Conservation (phyloP, 1,284 basidiomycete genomes). For the Paramarasmius palmivorus region DNA sequence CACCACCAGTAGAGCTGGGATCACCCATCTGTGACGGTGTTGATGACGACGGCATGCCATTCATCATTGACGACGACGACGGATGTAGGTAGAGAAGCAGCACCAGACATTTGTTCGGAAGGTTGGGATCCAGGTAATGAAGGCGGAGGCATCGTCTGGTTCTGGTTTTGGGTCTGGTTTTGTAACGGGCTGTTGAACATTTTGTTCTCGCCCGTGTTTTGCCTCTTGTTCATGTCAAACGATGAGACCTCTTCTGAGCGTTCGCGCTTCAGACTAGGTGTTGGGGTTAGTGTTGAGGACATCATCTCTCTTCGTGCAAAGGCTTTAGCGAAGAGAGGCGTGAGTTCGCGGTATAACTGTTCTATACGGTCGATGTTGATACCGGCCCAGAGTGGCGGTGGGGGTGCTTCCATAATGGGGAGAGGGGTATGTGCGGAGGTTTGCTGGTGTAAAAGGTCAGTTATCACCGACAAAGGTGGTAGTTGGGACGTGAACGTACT, state of each 20-base stretch:
- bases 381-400: slow-evolving; percentile 42
- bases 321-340: slow-evolving; percentile 62
- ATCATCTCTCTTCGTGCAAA: slow-evolving; percentile 46
- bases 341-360: slow-evolving; percentile 61
- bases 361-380: slow-evolving; percentile 56
- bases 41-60: slow-evolving; percentile 6
- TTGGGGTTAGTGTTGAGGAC: slow-evolving; percentile 19
- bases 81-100: no score
- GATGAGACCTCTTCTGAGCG: slow-evolving; percentile 49
- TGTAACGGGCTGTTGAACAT: slow-evolving; percentile 22
- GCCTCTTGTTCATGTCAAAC: slow-evolving; percentile 53
- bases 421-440: slow-evolving; percentile 34
- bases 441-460: slow-evolving; percentile 24
- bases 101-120: slow-evolving; percentile 15
- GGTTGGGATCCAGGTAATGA: slow-evolving; percentile 8
- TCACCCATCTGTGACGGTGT: slow-evolving; percentile 5
- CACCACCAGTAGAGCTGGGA: neutral
- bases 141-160: slow-evolving; percentile 37
- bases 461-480: slow-evolving; percentile 3
- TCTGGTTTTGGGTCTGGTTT: slow-evolving; percentile 23
- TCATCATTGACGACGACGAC: slow-evolving; percentile 5
- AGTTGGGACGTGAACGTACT: slow-evolving; percentile 27
- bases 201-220: slow-evolving; percentile 68
- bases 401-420: slow-evolving; percentile 59
- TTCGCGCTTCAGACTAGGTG: slow-evolving; percentile 55